Conservation (phyloP, 2,329 filamentous ascomycete species). For the Ceratocystis lukuohia region DNA sequence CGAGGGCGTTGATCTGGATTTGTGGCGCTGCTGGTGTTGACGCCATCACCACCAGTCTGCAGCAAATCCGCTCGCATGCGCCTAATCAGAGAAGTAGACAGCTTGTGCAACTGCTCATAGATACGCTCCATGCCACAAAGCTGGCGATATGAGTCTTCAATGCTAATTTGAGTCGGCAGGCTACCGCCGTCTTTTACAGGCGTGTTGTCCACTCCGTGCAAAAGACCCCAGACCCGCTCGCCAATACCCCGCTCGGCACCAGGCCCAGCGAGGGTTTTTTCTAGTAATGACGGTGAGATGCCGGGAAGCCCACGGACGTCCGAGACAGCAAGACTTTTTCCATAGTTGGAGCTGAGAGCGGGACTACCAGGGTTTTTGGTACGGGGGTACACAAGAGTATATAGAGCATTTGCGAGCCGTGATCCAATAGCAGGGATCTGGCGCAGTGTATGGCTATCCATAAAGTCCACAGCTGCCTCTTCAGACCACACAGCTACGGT, state of each 20-base stretch:
- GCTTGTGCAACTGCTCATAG: conserved; percentile 50
- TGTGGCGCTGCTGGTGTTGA: conserved; percentile 23
- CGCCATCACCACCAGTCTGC: conserved; percentile 31
- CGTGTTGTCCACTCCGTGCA: conserved; percentile 67
- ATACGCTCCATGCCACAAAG: conserved; percentile 53
- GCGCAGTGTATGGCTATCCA: conserved; percentile 63
- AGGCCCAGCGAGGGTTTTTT: conserved; percentile 54
- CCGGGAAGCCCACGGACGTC: conserved; percentile 32
- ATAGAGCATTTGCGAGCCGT: conserved; percentile 45
- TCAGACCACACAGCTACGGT: conserved; percentile 57
- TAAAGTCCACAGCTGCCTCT: conserved; percentile 47
- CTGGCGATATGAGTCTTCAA: conserved; percentile 73
- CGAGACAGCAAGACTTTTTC: neutral
- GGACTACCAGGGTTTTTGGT: neutral
- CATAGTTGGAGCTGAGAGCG: neutral
- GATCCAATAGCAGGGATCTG: conserved; percentile 77
- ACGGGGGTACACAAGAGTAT: conserved; percentile 25
- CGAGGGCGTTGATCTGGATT: conserved; percentile 23
- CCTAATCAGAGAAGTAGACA: conserved; percentile 57
- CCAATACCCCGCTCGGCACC: conserved; percentile 62
- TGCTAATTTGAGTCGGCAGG: conserved; percentile 77
- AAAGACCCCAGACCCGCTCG: conserved; percentile 56
- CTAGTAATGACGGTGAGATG: conserved; percentile 52
- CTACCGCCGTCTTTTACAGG: conserved; percentile 59
- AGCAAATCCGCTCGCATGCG: conserved; percentile 69